These are phyloP conservation scores for Phytophthora fragariae DNA, from an alignment of 352 stramenopile species.

Conservation along the genomic window DNA sequence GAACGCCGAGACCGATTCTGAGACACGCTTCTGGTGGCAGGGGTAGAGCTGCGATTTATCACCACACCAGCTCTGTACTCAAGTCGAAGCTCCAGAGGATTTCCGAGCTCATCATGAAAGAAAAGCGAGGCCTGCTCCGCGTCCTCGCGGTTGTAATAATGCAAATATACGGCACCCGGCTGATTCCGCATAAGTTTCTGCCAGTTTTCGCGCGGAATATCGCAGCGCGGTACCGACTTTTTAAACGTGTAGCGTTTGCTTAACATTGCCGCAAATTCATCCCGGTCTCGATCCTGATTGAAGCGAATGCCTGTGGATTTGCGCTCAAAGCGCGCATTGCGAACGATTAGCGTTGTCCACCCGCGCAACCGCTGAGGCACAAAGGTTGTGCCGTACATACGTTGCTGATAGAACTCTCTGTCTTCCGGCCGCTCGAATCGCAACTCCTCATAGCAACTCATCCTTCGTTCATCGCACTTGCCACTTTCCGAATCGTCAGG, in stretches of 20 bases:
- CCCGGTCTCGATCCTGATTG: constrained; percentile 63
- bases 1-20: constrained; percentile 34
- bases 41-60: constrained; percentile 37
- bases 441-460: constrained; percentile 54
- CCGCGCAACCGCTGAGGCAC: constrained; percentile 54
- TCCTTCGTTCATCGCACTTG: constrained; percentile 8
- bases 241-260: constrained; percentile 63
- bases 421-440: constrained; percentile 47
- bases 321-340: constrained; percentile 59
- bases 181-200: constrained; percentile 54
- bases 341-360: constrained; percentile 51
- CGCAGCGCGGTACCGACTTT: constrained; percentile 53
- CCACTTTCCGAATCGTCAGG: not conserved
- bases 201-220: constrained; percentile 70
- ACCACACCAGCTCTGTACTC: constrained; percentile 48
- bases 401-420: constrained; percentile 55
- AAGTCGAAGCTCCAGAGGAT: constrained; percentile 47
- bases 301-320: constrained; percentile 70
- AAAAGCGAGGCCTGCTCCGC: constrained; percentile 44
- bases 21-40: not conserved
- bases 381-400: constrained; percentile 66
- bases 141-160: constrained; percentile 68
- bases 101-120: constrained; percentile 54
- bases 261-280: constrained; percentile 54
- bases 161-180: constrained; percentile 46